Evolutionary conservation across 805 yeast species (phyloP).

Genomic region (Cyberlindnera mississippiensis): DNA sequence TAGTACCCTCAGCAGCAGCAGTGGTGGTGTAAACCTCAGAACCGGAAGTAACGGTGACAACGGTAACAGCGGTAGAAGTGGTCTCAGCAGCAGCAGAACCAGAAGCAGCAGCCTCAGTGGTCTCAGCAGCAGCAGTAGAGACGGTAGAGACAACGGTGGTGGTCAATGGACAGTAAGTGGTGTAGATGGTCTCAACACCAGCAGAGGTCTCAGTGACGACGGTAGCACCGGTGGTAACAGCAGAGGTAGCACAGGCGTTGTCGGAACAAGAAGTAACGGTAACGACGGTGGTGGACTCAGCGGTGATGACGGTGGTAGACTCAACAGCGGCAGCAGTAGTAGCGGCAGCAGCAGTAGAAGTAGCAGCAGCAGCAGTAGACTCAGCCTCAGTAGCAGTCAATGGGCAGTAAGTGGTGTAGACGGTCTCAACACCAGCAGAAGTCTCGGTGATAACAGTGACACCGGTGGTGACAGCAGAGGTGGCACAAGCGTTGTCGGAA

Average conservation of each 20-base stretch:
- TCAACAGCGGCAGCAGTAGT: slow-evolving; percentile 8
- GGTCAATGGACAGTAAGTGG: slow-evolving; percentile 24
- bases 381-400: slow-evolving; percentile 13
- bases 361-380: slow-evolving; percentile 29
- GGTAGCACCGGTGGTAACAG: slow-evolving; percentile 27
- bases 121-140: slow-evolving; percentile 7
- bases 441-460: slow-evolving; percentile 31
- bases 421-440: slow-evolving; percentile 19
- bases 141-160: slow-evolving; percentile 20
- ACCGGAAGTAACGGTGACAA: slow-evolving; percentile 5
- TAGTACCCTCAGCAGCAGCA: slow-evolving; percentile 6
- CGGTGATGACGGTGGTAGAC: slow-evolving; percentile 17
- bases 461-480: slow-evolving; percentile 25
- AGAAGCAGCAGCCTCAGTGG: slow-evolving; percentile 8
- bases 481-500: slow-evolving; percentile 12
- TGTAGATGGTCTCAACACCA: slow-evolving; percentile 14
- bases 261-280: slow-evolving; percentile 26
- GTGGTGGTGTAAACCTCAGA: slow-evolving; percentile 5
- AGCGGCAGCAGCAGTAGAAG: slow-evolving; percentile 22
- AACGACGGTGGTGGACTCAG: slow-evolving; percentile 25
- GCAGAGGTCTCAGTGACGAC: slow-evolving; percentile 29
- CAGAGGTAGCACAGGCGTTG: slow-evolving; percentile 6
- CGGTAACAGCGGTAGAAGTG: slow-evolving; percentile 4
- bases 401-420: slow-evolving; percentile 23
- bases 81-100: slow-evolving; percentile 6